Conservation (phyloP, 768 basidiomycete genomes). For the Lentinula lateritia region DNA sequence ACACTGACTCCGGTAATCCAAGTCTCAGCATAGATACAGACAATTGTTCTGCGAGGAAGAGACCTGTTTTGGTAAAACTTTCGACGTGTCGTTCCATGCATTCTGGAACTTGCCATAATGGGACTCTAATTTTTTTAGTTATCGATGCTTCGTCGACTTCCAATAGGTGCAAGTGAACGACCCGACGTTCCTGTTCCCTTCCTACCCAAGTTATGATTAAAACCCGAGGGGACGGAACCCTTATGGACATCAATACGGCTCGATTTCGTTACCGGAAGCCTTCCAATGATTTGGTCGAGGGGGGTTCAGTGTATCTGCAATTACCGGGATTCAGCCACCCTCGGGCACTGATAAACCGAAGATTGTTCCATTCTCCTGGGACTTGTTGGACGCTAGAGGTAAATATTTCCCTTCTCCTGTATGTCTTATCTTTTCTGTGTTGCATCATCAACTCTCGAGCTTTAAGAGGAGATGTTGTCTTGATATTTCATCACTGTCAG, state of each 20-base stretch:
- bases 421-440: background rate
- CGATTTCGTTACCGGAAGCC: background rate
- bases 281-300: background rate
- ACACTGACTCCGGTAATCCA: background rate
- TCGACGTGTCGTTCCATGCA: background rate
- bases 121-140: background rate
- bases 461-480: slow-evolving; percentile 2
- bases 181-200: background rate
- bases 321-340: background rate
- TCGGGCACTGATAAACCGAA: background rate
- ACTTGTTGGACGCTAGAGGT: background rate
- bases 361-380: background rate
- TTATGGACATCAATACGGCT: background rate
- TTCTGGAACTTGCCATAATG: background rate
- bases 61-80: background rate
- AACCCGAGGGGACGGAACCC: background rate
- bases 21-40: no score
- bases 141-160: background rate
- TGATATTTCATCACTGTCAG: background rate
- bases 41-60: background rate
- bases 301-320: background rate
- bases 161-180: background rate
- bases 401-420: background rate
- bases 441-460: slow-evolving; percentile 2
- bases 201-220: background rate